Evolutionary conservation across 129 eudicot species (phyloP), one percentile per base, ranked within the genome.

Genomic region (Deinandra increscens): DNA sequence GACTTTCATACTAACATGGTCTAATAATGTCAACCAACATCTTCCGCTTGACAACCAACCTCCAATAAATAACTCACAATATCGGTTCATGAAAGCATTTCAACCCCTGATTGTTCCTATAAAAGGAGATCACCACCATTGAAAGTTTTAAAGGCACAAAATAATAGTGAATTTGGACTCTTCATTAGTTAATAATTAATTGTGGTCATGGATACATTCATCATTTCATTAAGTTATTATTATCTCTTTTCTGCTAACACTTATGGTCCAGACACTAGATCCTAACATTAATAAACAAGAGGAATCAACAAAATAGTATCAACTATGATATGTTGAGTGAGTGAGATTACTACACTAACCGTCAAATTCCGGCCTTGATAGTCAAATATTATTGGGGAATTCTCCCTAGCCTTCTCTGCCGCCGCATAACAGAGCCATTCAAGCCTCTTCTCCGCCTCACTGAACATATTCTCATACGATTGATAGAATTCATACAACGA

Each of bases 361-460:
- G 74, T 15, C 87, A n/a, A n/a, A n/a, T n/a, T n/a, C n/a, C n/a
- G n/a, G n/a, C n/a, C n/a, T n/a, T n/a, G n/a, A n/a, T n/a, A n/a
- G n/a, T n/a, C n/a, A n/a, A n/a, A n/a, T n/a, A n/a, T n/a, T n/a
- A n/a, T n/a, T n/a, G n/a, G n/a, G n/a, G n/a, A n/a, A n/a, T n/a
- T n/a, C n/a, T n/a, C n/a, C n/a, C n/a, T n/a, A n/a, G n/a, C 88
- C 9, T 64, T 81, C 43, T 66, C 83, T 19, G 95, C 98, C 13
- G 79, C 77, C 64, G 86, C 89, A 36, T 92, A 92, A 53, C n/a
- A n/a, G n/a, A 92, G 83, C 95, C 64, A 88, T 89, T 84, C 87
- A 73, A 92, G 68, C 77, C 80, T 84, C 77, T 56, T 42, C 87
- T 92, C 98, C 43, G 96, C 96, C 39, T 82, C 88, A 20, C 67